Percentiles rank a stretch among this genome's conserved stretches.
Conservation (phyloP, 257 asterid genomes). For the Ilex aquifolium region DNA sequence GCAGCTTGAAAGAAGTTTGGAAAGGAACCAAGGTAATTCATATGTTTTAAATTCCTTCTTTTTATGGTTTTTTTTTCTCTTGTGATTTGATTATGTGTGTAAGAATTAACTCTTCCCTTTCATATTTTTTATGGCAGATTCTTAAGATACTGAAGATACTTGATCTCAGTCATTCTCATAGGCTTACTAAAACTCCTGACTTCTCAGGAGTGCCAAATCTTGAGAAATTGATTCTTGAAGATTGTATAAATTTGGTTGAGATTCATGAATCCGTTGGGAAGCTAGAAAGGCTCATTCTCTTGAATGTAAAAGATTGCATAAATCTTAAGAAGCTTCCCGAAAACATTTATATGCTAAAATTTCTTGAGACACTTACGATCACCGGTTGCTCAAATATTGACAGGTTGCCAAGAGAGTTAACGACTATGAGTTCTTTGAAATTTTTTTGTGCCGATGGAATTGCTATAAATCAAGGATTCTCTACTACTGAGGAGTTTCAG, state of each 20-base stretch:
- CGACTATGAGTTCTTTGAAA: conserved; percentile 3
- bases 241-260: no score
- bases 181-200: no score
- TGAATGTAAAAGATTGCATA: no score
- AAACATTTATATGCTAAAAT: conserved; percentile 11
- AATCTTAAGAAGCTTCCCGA: no score
- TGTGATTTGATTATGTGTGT: not conserved
- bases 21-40: not conserved
- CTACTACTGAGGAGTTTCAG: not conserved
- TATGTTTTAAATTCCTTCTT: not conserved
- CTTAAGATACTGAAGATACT: no score
- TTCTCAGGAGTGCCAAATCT: no score
- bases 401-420: conserved; percentile 2
- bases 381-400: conserved; percentile 10
- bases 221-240: no score
- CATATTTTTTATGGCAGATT: no score
- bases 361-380: conserved; percentile 11
- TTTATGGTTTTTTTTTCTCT: no score
- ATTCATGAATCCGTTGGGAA: no score
- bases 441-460: conserved; percentile 16
- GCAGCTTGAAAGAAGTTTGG: not conserved
- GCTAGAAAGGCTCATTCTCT: no score
- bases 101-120: not conserved
- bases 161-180: no score
- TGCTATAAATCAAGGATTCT: not conserved